Percentiles rank a stretch among this genome's conserved stretches.
These are phyloP conservation scores for Astrothelium macrocarpum DNA, from an alignment of 495 filamentous ascomycete genomes.

Conservation along the genomic window DNA sequence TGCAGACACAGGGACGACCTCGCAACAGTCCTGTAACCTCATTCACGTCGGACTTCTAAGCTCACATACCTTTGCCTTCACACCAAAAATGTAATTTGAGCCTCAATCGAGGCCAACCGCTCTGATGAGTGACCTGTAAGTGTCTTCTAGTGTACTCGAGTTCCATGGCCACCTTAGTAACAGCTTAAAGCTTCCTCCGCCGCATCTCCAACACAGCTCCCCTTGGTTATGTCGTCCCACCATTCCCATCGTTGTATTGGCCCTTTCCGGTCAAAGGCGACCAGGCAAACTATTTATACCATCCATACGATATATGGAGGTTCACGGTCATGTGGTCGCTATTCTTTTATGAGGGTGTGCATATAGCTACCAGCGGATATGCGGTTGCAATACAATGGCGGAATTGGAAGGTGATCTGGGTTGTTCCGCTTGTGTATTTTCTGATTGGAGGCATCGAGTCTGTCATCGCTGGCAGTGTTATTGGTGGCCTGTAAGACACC, in stretches of 20 bases:
- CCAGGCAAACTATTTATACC: constrained; percentile 60
- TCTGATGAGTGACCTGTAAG: constrained; percentile 3
- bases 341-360: constrained; percentile 54
- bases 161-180: background rate
- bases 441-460: constrained; percentile 72
- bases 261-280: constrained; percentile 47
- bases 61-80: too few species aligned
- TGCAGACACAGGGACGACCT: too few species aligned
- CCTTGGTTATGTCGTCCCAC: constrained; percentile 57
- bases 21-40: too few species aligned
- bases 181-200: constrained; percentile 17
- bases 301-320: constrained; percentile 73
- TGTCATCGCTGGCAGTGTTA: constrained; percentile 74
- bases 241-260: constrained; percentile 85
- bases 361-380: constrained; percentile 60
- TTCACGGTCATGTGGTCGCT: constrained; percentile 89
- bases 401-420: constrained; percentile 67
- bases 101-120: background rate
- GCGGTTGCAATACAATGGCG: constrained; percentile 56
- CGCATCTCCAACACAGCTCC: constrained; percentile 44
- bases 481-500: constrained; percentile 74
- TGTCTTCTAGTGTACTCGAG: background rate
- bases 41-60: too few species aligned
- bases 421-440: constrained; percentile 64
- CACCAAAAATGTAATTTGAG: too few species aligned